A percentile compares a stretch with the other conserved stretches of the same genome.
These are phyloP conservation scores for Wallacemonas sp. DNA, from an alignment of 208 protist species.

Conservation along the genomic window DNA sequence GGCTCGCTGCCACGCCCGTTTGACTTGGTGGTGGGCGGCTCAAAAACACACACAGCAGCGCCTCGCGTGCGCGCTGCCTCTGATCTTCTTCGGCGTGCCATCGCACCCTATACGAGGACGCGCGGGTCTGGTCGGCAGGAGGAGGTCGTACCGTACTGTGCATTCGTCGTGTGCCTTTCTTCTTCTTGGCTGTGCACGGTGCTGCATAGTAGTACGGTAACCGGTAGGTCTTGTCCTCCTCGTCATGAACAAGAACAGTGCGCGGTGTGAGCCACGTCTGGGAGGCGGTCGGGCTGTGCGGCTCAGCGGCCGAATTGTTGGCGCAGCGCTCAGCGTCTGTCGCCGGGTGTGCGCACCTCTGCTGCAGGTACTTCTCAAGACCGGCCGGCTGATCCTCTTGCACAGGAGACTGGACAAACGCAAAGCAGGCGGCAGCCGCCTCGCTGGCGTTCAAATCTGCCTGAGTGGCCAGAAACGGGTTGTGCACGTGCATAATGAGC, in stretches of 20 bases:
- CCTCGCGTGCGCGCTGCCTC: background rate
- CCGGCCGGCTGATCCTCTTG: background rate
- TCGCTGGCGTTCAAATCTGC: background rate
- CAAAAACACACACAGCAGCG: background rate
- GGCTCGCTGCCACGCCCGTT: background rate
- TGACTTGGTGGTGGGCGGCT: background rate
- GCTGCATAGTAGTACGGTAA: background rate
- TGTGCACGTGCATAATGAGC: slow-evolving; percentile 30
- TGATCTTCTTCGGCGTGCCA: background rate
- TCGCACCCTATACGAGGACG: background rate
- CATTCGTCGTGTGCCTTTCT: too few relatives aligned
- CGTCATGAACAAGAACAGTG: slow-evolving; percentile 11
- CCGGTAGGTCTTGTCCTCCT: slow-evolving; percentile 10
- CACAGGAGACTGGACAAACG: background rate
- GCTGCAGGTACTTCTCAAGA: background rate
- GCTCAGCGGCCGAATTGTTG: too few relatives aligned
- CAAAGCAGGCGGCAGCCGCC: background rate
- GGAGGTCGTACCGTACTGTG: too few relatives aligned
- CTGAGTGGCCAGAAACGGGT: background rate
- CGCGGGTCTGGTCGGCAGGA: background rate
- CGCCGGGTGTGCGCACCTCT: too few relatives aligned
- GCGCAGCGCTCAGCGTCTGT: too few relatives aligned
- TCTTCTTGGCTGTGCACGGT: background rate
- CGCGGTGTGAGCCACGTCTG: too few relatives aligned
- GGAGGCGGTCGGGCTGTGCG: too few relatives aligned